Evolutionary conservation across 129 eudicot species (phyloP), one percentile per base, ranked within the genome.

Genomic region (Escallonia herrerae): DNA sequence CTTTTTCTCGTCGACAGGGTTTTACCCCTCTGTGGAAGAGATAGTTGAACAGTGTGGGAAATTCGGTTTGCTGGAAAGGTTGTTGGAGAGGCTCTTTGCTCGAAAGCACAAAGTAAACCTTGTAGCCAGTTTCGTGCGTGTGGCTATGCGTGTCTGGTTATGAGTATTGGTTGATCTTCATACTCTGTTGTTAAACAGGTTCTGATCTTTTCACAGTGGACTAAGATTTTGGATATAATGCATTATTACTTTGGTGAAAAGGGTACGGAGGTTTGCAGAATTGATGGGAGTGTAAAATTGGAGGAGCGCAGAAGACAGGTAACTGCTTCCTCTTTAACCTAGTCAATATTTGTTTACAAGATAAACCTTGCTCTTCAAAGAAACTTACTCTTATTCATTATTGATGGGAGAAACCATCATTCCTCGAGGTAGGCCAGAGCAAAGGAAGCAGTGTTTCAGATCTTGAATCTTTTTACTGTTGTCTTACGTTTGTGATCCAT

Each of bases 31-130:
- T 54, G 80, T 94, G 33, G 97, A 94, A 63, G 68, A 86, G 76
- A 80, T 94, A 33, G 90, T 94, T 74, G 87, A 47, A 67, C 99
- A 94, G 75, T 94, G 99, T 82, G 99, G 97, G 22, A 94, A 94
- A 49, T 94, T 94, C 65, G 83, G 76, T 57, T 71, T 94, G 72
- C 66, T 94, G 76, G 99, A 94, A 63, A 80, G 74, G 68, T 68
- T 94, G 68, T 74, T 94, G 46, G 13, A 64, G 63, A 82, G 77
- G 83, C 81, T 94, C 37, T 72, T 84, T 69, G 83, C 85, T 63
- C 91, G 82, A 61, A 84, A 89, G 74, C 97, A 89, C 77, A 94
- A 94, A 73, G 99, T 89, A 80, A 42, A 53, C 8, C 15, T 42
- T 58, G 39, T 38, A 15, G 60, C 48, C 8, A 47, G 8, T 48